Conservation (phyloP, 2,329 filamentous ascomycete species). For the Fusarium xyrophilum region DNA sequence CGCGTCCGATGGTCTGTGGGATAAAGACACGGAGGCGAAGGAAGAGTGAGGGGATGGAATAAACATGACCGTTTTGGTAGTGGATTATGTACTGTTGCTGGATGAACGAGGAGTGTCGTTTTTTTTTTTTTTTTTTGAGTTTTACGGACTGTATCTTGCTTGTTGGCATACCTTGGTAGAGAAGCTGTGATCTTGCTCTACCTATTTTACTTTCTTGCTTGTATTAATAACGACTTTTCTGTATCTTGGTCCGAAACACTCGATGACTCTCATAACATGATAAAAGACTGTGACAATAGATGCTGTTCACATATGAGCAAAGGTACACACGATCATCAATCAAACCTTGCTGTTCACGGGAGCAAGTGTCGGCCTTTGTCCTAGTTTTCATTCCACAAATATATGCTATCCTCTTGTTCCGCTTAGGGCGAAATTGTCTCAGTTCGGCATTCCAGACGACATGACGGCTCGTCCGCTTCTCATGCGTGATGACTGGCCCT, state of each 20-base stretch:
- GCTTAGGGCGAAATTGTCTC: accelerated
- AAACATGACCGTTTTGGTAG: accelerated
- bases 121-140: not conserved
- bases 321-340: not conserved
- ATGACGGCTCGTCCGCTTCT: not conserved
- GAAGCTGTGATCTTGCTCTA: not conserved
- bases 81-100: not conserved
- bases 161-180: not conserved
- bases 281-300: accelerated
- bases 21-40: too few species aligned
- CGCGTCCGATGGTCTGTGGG: too few species aligned
- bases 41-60: not conserved
- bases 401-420: not conserved
- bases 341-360: accelerated
- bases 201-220: not conserved
- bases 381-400: accelerated
- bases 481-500: too few species aligned
- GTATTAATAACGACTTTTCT: not conserved
- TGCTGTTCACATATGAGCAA: not conserved
- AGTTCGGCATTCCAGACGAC: not conserved
- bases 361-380: not conserved
- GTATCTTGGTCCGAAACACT: accelerated
- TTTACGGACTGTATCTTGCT: not conserved
- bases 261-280: accelerated
- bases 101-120: not conserved